These are phyloP conservation scores for Vitis vinifera DNA, from an alignment of 164 flowering plant species.

Conservation along the genomic window DNA sequence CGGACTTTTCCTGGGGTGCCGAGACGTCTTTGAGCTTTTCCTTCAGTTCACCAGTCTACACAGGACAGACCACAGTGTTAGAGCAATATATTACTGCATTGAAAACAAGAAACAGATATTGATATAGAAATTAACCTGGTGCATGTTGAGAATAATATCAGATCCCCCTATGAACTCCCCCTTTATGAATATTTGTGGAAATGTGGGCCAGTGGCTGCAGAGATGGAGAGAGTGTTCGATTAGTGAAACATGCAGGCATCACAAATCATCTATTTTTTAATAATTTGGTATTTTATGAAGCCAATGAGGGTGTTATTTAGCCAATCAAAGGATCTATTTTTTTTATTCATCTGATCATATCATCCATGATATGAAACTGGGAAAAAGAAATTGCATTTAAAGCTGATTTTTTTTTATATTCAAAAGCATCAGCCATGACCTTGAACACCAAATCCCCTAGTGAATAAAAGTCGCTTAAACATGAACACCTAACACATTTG, in stretches of 20 bases:
- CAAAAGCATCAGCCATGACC: too few relatives aligned
- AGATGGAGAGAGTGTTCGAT: neutral
- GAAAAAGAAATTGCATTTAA: too few relatives aligned
- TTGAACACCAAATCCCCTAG: too few relatives aligned
- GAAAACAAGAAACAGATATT: neutral
- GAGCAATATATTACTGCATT: neutral
- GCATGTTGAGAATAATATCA: conserved; percentile 86
- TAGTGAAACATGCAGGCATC: conserved; percentile 1
- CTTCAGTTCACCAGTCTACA: conserved; percentile 72
- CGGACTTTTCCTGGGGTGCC: conserved; percentile 27
- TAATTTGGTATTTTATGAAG: too few relatives aligned
- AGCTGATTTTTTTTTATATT: too few relatives aligned
- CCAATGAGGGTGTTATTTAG: too few relatives aligned
- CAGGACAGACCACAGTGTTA: conserved; percentile 4
- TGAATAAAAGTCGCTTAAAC: too few relatives aligned
- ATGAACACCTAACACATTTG: too few relatives aligned
- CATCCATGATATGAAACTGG: too few relatives aligned
- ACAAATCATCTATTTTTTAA: neutral
- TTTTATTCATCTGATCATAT: too few relatives aligned
- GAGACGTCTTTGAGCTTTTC: conserved; percentile 57
- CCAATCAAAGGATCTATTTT: too few relatives aligned
- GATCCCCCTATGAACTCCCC: conserved; percentile 96
- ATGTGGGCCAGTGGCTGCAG: conserved; percentile 90
- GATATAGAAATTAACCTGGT: conserved; percentile 19
- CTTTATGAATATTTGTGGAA: conserved; percentile 92